Base-by-base conservation (phyloP, 805 yeast species). In the Candida insectorum region DNA sequence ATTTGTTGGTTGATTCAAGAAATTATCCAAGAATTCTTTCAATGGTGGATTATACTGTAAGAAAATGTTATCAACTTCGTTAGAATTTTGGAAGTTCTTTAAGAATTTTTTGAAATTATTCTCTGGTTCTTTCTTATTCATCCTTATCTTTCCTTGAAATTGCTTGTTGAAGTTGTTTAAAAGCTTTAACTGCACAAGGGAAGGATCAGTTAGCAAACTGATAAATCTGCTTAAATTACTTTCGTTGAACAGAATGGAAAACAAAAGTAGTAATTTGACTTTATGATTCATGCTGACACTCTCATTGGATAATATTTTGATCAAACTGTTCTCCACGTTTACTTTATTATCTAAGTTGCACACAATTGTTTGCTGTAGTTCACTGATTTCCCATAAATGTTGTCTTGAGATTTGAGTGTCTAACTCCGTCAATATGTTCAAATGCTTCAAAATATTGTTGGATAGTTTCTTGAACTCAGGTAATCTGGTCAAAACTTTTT, bases 381-480 rank as follows among this genome's bases (percentile, higher is more conserved):
- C 97, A 42, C 95, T 83, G 3, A 88, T 74, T 39, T 81, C 86
- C 83, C 96, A 85, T 33, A 91, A 65, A 42, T 84, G 69, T 34
- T 69, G 65, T 14, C 58, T 50, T 20, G 80, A 77, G 25, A 93
- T 84, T 40, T 75, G 73, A 38, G 81, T 75, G 50, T 88, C 94
- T 34, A 93, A 73, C 51, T 91, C 97, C 16, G 91, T 76, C 6
- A 91, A 89, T 15, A 93, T 69, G 14, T 94, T 77, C 73, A 93
- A 88, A 58, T 93, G 98, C 51, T 91, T 93, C 19, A 94, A 75
- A 8, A 93, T 87, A 54, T 89, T 91, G 21, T 86, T 79, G 8
- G 95, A 84, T 21, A 91, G 66, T 52, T 85, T 87, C 45, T 87
- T 81, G 56, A 85, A 89, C 54, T 93, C 98, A 1, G 99, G 99